These are phyloP conservation scores for Pseudonitzschia multistriata DNA, from an alignment of 108 stramenopile genomes.

Conservation along the genomic window DNA sequence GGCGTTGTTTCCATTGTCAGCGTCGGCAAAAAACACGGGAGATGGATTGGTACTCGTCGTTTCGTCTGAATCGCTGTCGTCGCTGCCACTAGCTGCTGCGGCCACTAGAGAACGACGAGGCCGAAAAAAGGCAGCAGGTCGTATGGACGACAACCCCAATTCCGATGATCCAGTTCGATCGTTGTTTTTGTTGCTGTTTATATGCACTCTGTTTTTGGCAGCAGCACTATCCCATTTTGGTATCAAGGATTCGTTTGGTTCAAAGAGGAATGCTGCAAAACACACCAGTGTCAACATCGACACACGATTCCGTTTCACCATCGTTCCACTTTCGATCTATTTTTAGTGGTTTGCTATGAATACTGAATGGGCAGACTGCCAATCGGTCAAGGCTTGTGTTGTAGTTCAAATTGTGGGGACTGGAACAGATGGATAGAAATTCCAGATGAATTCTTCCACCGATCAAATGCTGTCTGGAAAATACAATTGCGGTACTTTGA, in stretches of 20 bases:
- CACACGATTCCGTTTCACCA: neutral
- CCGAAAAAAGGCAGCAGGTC: neutral
- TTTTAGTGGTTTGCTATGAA: neutral
- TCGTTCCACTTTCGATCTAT: neutral
- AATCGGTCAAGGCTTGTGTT: no score
- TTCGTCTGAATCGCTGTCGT: neutral
- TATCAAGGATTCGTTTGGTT: slow-evolving; percentile 6
- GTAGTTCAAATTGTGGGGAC: no score
- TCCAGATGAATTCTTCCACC: no score
- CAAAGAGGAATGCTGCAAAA: slow-evolving; percentile 6
- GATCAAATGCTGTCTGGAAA: no score
- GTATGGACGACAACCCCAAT: slow-evolving; percentile 1
- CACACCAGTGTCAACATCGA: neutral
- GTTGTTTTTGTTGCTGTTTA: neutral
- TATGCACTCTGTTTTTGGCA: neutral
- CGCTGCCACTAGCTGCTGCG: neutral
- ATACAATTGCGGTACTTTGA: no score
- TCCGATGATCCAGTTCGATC: neutral
- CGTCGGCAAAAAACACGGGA: neutral
- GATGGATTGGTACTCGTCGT: no score
- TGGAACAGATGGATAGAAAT: no score
- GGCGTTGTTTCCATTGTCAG: neutral
- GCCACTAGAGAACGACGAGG: neutral
- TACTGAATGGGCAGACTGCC: neutral
- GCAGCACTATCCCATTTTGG: neutral